Conservation (phyloP, 225 moss, liverwort and hornwort species). For the Bryum argenteum region DNA sequence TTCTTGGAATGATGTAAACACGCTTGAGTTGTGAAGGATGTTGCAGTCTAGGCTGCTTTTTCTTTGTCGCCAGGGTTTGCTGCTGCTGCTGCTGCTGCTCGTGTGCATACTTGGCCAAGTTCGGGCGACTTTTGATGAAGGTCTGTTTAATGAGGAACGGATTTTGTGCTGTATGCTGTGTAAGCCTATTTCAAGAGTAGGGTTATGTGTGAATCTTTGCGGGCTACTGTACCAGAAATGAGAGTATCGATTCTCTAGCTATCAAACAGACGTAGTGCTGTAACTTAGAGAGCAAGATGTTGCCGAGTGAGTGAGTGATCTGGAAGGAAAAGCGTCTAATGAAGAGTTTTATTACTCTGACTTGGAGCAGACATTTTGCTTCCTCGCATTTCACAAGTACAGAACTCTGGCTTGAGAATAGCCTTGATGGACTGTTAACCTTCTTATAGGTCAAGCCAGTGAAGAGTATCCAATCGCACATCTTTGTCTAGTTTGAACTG, state of each 20-base stretch:
- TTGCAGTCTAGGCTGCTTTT: background rate
- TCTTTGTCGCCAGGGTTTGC: conserved; percentile 9
- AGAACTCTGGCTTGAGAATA: background rate
- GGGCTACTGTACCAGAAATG: too few species aligned
- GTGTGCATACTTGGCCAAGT: conserved; percentile 1
- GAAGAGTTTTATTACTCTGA: background rate
- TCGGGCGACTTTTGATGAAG: rapidly evolving
- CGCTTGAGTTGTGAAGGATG: conserved; percentile 20
- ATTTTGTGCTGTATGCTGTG: background rate
- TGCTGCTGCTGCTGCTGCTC: conserved; percentile 17
- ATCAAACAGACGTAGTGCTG: background rate
- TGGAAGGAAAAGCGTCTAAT: background rate
- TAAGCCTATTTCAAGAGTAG: background rate
- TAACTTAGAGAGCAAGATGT: background rate
- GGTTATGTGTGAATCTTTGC: background rate
- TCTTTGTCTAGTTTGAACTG: background rate
- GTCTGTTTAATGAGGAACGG: conserved; percentile 15
- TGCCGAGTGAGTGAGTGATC: background rate
- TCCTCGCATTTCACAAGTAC: background rate
- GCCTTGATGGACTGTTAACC: background rate
- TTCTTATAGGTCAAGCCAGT: background rate
- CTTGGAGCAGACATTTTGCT: background rate
- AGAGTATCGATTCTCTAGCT: background rate
- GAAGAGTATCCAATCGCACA: background rate
- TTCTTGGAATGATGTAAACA: conserved; percentile 10